Evolutionary conservation across 2,329 filamentous ascomycete species (phyloP).

Genomic region (Fusarium chaquense): DNA sequence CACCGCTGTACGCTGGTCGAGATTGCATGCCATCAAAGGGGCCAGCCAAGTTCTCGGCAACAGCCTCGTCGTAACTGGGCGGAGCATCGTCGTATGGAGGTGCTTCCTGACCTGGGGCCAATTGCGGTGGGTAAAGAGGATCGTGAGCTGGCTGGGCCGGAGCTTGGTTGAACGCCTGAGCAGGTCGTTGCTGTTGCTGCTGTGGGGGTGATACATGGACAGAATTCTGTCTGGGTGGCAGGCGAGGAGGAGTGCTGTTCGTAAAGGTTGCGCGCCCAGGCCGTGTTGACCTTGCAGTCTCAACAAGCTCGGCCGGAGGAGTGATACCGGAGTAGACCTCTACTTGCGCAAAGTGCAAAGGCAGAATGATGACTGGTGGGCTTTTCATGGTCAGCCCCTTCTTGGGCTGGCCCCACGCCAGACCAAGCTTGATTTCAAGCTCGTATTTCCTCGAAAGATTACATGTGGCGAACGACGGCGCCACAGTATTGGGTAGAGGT

Average conservation of each 20-base stretch:
- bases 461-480: conserved; percentile 88
- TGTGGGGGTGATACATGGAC: conserved; percentile 31
- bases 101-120: conserved; percentile 58
- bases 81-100: conserved; percentile 79
- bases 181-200: conserved; percentile 37
- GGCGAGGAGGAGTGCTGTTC: conserved; percentile 49
- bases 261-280: conserved; percentile 56
- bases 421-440: conserved; percentile 82
- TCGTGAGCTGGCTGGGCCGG: conserved; percentile 56
- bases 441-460: conserved; percentile 87
- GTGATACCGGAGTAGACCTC: conserved; percentile 89
- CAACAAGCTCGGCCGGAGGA: conserved; percentile 80
- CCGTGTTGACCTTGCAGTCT: conserved; percentile 61
- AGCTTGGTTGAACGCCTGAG: conserved; percentile 43
- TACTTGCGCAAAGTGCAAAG: conserved; percentile 78
- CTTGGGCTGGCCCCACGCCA: conserved; percentile 76
- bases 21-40: conserved; percentile 73
- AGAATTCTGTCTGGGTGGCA: conserved; percentile 53
- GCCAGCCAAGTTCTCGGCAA: conserved; percentile 78
- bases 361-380: conserved; percentile 81
- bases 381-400: conserved; percentile 45
- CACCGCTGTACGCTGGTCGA: conserved; percentile 75
- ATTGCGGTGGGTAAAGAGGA: conserved; percentile 69
- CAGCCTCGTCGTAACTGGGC: conserved; percentile 93
- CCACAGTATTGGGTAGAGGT: conserved; percentile 84